Percentiles rank a stretch among this genome's conserved stretches.
These are phyloP conservation scores for Cutaneotrichosporon sp. DNA, from an alignment of 1,284 basidiomycete genomes.

Conservation along the genomic window DNA sequence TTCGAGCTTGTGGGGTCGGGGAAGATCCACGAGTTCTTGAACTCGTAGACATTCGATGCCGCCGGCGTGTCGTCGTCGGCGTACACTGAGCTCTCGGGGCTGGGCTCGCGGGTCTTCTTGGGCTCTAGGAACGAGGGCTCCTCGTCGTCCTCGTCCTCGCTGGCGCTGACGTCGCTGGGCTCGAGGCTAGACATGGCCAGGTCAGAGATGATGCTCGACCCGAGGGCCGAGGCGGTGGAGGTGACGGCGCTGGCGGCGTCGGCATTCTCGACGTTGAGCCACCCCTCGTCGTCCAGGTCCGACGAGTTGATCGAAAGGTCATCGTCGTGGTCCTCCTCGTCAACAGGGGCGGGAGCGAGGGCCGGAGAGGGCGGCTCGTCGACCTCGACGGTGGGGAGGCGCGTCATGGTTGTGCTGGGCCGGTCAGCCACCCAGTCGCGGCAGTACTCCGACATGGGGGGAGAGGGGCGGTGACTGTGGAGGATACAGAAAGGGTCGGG, in stretches of 20 bases:
- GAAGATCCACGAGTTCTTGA: conserved; percentile 25
- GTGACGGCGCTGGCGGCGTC: not conserved
- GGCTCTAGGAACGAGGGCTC: not conserved
- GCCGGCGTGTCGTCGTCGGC: conserved; percentile 6
- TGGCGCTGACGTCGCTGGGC: conserved; percentile 13
- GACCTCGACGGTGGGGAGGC: not conserved
- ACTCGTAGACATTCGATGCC: conserved; percentile 5
- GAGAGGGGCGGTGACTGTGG: not conserved
- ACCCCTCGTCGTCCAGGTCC: conserved; percentile 18
- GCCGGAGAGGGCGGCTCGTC: not conserved
- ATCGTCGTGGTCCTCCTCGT: conserved; percentile 18
- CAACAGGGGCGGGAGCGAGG: not conserved
- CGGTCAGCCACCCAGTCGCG: conserved; percentile 19
- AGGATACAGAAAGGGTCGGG: not conserved
- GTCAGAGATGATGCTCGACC: conserved; percentile 18
- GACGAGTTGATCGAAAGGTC: conserved; percentile 16
- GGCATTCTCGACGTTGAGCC: conserved; percentile 15
- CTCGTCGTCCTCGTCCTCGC: conserved; percentile 9
- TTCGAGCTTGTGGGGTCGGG: conserved; percentile 22
- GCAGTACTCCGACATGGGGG: conserved; percentile 22
- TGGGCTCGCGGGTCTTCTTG: not conserved
- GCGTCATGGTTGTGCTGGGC: conserved; percentile 7
- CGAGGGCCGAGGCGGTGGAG: conserved; percentile 17
- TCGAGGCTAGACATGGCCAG: conserved; percentile 13
- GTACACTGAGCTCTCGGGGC: conserved; percentile 7